Base-by-base conservation (phyloP, 768 basidiomycete species). In the Phylloporus rhodoxanthus region DNA sequence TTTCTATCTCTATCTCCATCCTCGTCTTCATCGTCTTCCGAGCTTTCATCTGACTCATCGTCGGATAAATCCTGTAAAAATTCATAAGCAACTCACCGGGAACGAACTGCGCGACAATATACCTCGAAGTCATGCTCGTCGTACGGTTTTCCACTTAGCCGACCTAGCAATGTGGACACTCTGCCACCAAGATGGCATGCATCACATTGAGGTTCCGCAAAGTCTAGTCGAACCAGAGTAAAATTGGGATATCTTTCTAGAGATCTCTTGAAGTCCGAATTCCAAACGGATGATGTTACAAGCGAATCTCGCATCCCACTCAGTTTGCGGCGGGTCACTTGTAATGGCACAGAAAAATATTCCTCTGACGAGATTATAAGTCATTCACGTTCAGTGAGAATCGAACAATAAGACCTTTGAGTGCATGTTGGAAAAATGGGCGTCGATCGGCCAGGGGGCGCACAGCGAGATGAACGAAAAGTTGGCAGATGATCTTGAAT, bases 401-500 rank as follows among this genome's bases (percentile, higher is more conserved):
- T 39, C 21, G 26, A 51, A 49, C 11, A 30, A 10, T 23, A 53
- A 36, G 50, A 82, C 85, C 73, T 67, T 75, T 71, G 21, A 67
- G 48, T 49, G 81, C 66, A 45, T 72, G 73, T 52, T 77, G 63
- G 77, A 87, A 79, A 57, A 81, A 84, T 6, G 67, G 57, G 41
- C 69, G 71, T 17, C 88, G 73, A 40, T 81, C 72, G 3, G 63
- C 66, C 15, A 72, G 64, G 5, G 78, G 73, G 28, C 72, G 78
- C 26, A 89, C 81, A 32, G 86, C 85, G 36, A 94, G 70, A 56
- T 92, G 83, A 11, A 92, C 87, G 55, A 92, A 87, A 25, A 92
- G 77, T 61, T 95, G 91, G 56, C 89, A 91, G 38, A 92, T 75
- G 33, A 86, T 83, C 69, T 91, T 92, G 77, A 91, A 91, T 53